Evolutionary conservation across 148 eudicot species (phyloP), one percentile per base, ranked within the genome.

Genomic region (Camellia sinensis): DNA sequence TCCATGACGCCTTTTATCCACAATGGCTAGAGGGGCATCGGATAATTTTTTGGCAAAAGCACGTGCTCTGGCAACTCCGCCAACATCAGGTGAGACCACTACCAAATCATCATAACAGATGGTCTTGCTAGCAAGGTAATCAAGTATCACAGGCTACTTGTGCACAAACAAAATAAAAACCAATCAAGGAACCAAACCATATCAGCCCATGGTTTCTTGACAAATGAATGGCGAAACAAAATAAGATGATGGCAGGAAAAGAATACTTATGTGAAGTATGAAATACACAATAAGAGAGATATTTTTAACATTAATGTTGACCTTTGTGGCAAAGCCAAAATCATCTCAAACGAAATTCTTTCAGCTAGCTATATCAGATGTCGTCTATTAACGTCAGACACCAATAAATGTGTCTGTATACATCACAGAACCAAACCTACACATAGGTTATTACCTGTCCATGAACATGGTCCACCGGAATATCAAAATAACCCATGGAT

Each of bases 1-100:
- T 12, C 92, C 97, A 50, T 91, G 91, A 22, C 98, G 97, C 85
- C 98, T 90, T 88, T 94, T 94, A 82, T 94, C 98, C 69, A 94
- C 98, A 79, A 94, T 94, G 61, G 98, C 98, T 81, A 94, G 85
- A 83, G 98, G 98, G 48, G 98, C 98, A 90, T 94, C 98, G 57
- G 97, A 92, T 82, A 94, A 82, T 83, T 94, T 94, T 80, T 94
- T 94, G 1, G 98, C 98, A 87, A 94, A 94, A 75, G 98, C 97
- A 82, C 98, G 93, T 77, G 98, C 98, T 85, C 98, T 90, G 56
- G 98, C 94, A 77, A 94, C 98, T 75, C 98, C 98, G 75, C 98
- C 98, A 86, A 94, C 98, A 86, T 94, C 98, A 50, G 98, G 98
- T 73, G 98, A 94, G 74, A 94, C 98, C 67, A 94, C 98, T 37